Evolutionary conservation across 495 filamentous ascomycete genomes (phyloP).

Genomic region (Tuber calosporum): DNA sequence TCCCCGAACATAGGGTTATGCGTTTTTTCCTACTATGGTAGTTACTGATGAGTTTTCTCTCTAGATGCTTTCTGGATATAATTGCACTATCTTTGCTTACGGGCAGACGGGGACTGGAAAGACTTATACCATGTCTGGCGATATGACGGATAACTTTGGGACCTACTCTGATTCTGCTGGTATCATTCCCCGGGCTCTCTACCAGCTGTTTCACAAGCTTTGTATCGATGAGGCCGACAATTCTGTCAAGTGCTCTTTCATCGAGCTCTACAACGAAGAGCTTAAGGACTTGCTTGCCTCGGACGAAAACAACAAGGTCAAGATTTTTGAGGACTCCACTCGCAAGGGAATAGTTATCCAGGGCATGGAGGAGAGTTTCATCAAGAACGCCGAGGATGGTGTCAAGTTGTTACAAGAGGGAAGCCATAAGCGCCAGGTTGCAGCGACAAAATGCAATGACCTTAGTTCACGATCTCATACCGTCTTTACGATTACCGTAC

Average conservation of each 20-base stretch:
- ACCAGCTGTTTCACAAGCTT: constrained; percentile 76
- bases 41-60: background rate
- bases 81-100: constrained; percentile 98
- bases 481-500: constrained; percentile 87
- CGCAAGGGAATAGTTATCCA: constrained; percentile 82
- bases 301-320: constrained; percentile 78
- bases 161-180: constrained; percentile 84
- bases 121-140: constrained; percentile 98
- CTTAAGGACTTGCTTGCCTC: constrained; percentile 75
- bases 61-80: constrained; percentile 91
- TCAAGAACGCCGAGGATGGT: constrained; percentile 73
- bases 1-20: background rate
- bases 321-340: constrained; percentile 87
- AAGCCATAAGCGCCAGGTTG: constrained; percentile 88
- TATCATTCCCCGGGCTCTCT: constrained; percentile 83
- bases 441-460: constrained; percentile 97
- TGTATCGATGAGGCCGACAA: constrained; percentile 63
- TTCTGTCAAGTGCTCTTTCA: constrained; percentile 95
- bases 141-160: constrained; percentile 80
- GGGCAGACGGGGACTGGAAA: constrained; percentile 97
- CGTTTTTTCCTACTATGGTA: background rate
- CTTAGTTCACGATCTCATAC: constrained; percentile 93
- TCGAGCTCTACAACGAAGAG: constrained; percentile 97
- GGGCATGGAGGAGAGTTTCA: constrained; percentile 93
- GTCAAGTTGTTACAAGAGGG: constrained; percentile 83